Percentiles rank a stretch among this genome's conserved stretches.
Conservation (phyloP, 345 rosid species). For the Murraya paniculata region DNA sequence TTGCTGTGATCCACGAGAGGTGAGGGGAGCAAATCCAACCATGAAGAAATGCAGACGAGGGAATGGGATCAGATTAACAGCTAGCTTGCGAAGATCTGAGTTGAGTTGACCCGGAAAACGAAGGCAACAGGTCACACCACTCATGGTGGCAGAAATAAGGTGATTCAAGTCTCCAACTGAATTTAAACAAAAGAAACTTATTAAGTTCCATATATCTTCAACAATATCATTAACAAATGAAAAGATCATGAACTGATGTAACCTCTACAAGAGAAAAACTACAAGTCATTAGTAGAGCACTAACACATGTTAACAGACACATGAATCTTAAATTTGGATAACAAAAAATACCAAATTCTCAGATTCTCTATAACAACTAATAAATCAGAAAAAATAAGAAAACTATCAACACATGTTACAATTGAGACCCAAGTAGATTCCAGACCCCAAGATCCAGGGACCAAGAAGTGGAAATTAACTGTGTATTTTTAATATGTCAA, state of each 20-base stretch:
- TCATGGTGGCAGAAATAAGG: constrained; percentile 77
- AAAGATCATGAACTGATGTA: background rate
- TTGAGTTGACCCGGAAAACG: constrained; percentile 79
- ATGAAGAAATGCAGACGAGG: constrained; percentile 78
- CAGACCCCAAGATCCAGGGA: background rate
- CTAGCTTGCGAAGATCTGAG: constrained; percentile 74
- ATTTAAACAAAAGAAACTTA: background rate
- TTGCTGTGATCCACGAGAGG: constrained; percentile 76
- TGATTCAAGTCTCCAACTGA: constrained; percentile 75
- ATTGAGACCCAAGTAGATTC: background rate
- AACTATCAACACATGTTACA: background rate
- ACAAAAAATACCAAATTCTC: background rate
- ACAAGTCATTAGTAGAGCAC: background rate
- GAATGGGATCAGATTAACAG: constrained; percentile 70
- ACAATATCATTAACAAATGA: background rate
- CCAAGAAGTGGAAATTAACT: background rate
- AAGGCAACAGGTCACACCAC: constrained; percentile 74
- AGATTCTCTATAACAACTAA: background rate
- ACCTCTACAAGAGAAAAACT: background rate
- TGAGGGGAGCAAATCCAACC: constrained; percentile 74
- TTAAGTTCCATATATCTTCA: background rate
- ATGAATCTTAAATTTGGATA: background rate
- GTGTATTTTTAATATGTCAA: background rate
- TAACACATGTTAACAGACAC: background rate
- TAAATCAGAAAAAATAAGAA: background rate